Evolutionary conservation across 805 yeast genomes (phyloP), one percentile per base, ranked within the genome.

Genomic region (Saccharomycopsis oosterbeekiorum): DNA sequence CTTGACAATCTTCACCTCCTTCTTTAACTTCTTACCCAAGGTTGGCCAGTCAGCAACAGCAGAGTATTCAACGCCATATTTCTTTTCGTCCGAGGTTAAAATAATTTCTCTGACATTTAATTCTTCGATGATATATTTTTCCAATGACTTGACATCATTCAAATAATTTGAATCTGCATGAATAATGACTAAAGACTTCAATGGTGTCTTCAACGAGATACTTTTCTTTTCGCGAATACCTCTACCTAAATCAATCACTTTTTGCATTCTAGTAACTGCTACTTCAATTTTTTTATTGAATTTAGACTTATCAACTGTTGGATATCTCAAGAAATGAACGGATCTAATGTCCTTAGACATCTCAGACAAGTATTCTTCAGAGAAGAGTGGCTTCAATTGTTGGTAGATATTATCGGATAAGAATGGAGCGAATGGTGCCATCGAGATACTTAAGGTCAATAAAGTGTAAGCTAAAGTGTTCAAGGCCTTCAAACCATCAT

Each of bases 1-100:
- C 81, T 93, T 96, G 64, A 94, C 99, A 74, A 84, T 86, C 77
- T 88, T 90, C 64, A 89, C 96, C 69, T 92, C 98, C 72, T 86
- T 85, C 84, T 91, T 93, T 75, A 94, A 83, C 76, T 94, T 94
- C 81, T 93, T 94, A 77, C 99, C 99, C 68, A 94, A 81, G 21
- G 91, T 89, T 62, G 98, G 97, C 99, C 99, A 94, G 78, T 94
- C 99, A 57, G 99, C 99, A 74, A 89, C 96, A 53, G 93, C 97
- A 66, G 82, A 84, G 79, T 92, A 93, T 72, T 86, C 88, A 64
- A 94, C 98, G 69, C 92, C 94, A 72, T 92, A 93, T 71, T 86
- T 85, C 68, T 80, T 85, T 78, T 94, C 99, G 71, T 94, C 97
- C 26, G 88, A 80, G 21, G 97, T 91, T 69, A 94, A 86, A 68